These are phyloP conservation scores for Neurospora sublineolata DNA, from an alignment of 495 filamentous ascomycete genomes.

Conservation along the genomic window DNA sequence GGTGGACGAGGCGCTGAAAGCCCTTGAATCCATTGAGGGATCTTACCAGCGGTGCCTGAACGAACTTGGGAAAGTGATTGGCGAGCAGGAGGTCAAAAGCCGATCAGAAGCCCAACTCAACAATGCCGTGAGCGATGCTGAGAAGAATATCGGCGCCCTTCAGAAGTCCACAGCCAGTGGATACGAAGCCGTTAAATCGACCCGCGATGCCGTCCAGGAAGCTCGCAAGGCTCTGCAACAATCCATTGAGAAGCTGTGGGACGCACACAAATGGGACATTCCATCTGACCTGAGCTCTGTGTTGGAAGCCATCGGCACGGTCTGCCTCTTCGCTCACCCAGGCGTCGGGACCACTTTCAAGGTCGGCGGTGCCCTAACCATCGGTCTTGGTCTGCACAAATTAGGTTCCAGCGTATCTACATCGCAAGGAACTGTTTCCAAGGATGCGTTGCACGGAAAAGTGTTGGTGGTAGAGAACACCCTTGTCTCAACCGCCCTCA, in stretches of 20 bases:
- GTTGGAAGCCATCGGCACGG: neutral
- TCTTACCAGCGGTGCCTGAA: neutral
- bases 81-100: neutral
- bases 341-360: neutral
- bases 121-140: neutral
- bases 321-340: neutral
- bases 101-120: neutral
- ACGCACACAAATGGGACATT: neutral
- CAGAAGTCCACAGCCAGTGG: neutral
- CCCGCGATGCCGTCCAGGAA: neutral
- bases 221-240: neutral
- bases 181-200: neutral
- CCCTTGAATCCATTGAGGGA: neutral
- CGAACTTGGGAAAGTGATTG: neutral
- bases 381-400: neutral
- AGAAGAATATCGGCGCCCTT: neutral
- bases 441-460: neutral
- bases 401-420: neutral
- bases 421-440: neutral
- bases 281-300: neutral
- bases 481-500: neutral
- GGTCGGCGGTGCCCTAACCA: neutral
- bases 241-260: neutral
- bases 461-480: neutral
- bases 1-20: neutral